Conservation (phyloP, 2,329 filamentous ascomycete species). For the Penicillium sp. region DNA sequence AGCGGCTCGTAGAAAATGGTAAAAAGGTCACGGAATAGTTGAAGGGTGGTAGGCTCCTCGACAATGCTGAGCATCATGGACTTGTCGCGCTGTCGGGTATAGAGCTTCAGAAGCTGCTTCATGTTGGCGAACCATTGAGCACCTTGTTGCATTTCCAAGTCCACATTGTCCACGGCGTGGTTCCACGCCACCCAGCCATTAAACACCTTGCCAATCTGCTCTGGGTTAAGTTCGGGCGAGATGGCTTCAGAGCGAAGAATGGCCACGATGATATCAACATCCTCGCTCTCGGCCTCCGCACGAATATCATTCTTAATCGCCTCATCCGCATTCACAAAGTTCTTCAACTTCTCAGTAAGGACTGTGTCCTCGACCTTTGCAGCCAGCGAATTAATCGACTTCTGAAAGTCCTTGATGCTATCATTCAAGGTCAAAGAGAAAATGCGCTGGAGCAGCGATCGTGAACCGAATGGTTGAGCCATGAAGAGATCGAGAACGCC, state of each 20-base stretch:
- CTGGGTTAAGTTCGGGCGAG: constrained; percentile 62
- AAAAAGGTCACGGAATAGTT: constrained; percentile 91
- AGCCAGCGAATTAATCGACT: constrained; percentile 72
- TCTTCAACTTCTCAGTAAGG: constrained; percentile 73
- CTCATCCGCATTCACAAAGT: constrained; percentile 71
- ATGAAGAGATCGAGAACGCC: constrained; percentile 90
- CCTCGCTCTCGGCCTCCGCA: constrained; percentile 64
- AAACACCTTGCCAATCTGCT: constrained; percentile 78
- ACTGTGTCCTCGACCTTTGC: constrained; percentile 74
- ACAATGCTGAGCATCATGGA: constrained; percentile 94
- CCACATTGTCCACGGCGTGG: constrained; percentile 79
- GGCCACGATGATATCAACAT: constrained; percentile 78
- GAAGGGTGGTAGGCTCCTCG: constrained; percentile 94
- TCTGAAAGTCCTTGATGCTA: constrained; percentile 80
- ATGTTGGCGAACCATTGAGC: constrained; percentile 90
- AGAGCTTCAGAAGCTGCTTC: constrained; percentile 89
- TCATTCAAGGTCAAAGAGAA: constrained; percentile 89
- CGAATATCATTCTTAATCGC: constrained; percentile 68
- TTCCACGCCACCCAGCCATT: constrained; percentile 97
- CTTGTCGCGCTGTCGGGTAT: constrained; percentile 89
- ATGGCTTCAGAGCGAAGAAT: constrained; percentile 76
- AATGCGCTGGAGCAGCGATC: constrained; percentile 87
- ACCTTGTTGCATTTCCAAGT: constrained; percentile 81
- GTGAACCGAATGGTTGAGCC: constrained; percentile 85
- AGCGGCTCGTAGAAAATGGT: constrained; percentile 98